phyloP scores from a whole-genome alignment of 2,329 filamentous ascomycete species.

The Microdochium bolleyi region DNA sequence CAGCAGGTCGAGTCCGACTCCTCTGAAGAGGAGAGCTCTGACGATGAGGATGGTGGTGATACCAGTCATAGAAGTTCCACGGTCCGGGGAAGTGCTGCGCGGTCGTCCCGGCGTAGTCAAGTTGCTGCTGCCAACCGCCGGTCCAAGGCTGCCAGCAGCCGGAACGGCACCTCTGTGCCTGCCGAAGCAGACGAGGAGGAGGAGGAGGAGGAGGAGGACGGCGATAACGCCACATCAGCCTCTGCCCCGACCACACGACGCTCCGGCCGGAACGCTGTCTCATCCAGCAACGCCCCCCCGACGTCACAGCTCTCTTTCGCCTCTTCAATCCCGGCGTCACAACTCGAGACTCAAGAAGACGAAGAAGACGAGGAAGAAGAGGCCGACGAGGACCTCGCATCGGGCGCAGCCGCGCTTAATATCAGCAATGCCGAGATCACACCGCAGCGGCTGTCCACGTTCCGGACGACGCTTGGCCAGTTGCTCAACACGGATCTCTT shows the following conservation, averaged over 20 bases:
- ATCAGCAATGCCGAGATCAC: conserved; percentile 40
- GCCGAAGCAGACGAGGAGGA: conserved; percentile 19
- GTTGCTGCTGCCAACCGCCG: conserved; percentile 15
- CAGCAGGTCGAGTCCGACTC: conserved; percentile 49
- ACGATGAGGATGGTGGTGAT: conserved; percentile 52
- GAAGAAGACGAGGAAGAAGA: conserved; percentile 33
- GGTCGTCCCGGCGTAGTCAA: conserved; percentile 19
- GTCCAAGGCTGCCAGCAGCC: conserved; percentile 4
- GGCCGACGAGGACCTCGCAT: conserved; percentile 15
- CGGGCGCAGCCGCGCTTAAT: conserved; percentile 26
- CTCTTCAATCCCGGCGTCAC: conserved; percentile 72
- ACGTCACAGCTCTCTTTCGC: conserved; percentile 55
- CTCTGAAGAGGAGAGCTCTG: conserved; percentile 49
- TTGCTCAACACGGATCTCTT: conserved; percentile 80
- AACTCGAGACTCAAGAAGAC: conserved; percentile 43
- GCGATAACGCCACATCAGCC: conserved; percentile 31
- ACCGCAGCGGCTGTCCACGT: conserved; percentile 57
- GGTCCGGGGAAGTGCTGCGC: conserved; percentile 29
- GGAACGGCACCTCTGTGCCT: conserved; percentile 15
- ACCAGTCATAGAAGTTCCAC: conserved; percentile 23
- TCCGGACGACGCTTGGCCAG: conserved; percentile 75
- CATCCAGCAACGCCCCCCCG: conserved; percentile 24
- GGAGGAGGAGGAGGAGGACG: conserved; percentile 40
- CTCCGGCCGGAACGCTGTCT: conserved; percentile 24
- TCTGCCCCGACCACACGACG: conserved; percentile 33